Conservation (phyloP, 2,329 filamentous ascomycete species). For the Fusarium scirpi region DNA sequence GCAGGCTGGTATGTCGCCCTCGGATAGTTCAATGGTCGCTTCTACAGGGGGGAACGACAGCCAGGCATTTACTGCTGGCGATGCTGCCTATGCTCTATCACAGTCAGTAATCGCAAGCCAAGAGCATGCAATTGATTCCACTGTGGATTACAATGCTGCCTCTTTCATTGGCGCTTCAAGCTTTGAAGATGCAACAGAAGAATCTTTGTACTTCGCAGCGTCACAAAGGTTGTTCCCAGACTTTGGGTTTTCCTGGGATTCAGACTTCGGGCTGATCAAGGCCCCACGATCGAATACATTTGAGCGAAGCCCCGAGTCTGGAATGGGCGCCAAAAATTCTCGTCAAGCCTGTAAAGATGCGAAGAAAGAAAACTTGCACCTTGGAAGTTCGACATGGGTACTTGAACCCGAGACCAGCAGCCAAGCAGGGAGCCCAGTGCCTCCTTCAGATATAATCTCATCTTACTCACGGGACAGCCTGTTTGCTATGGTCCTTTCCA, state of each 20-base stretch:
- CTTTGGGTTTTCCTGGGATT: constrained; percentile 40
- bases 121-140: constrained; percentile 25
- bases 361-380: constrained; percentile 13
- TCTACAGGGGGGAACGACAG: constrained; percentile 36
- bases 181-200: constrained; percentile 28
- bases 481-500: constrained; percentile 43
- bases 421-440: constrained; percentile 8
- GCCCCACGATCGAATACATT: constrained; percentile 25
- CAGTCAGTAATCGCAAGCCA: constrained; percentile 29
- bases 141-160: constrained; percentile 31
- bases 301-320: constrained; percentile 23
- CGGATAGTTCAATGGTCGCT: constrained; percentile 40
- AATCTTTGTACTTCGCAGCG: constrained; percentile 31
- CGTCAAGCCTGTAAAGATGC: constrained; percentile 30
- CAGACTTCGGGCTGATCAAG: constrained; percentile 32
- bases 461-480: constrained; percentile 39
- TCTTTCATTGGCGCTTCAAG: constrained; percentile 32
- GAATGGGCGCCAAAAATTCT: constrained; percentile 32
- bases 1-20: constrained; percentile 42
- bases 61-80: constrained; percentile 32
- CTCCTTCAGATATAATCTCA: constrained; percentile 14
- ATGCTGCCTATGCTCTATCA: constrained; percentile 30
- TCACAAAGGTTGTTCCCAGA: constrained; percentile 35
- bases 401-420: constrained; percentile 24
- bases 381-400: constrained; percentile 36